Base-by-base conservation (phyloP, 129 eudicot species). In the Solidago caesia region DNA sequence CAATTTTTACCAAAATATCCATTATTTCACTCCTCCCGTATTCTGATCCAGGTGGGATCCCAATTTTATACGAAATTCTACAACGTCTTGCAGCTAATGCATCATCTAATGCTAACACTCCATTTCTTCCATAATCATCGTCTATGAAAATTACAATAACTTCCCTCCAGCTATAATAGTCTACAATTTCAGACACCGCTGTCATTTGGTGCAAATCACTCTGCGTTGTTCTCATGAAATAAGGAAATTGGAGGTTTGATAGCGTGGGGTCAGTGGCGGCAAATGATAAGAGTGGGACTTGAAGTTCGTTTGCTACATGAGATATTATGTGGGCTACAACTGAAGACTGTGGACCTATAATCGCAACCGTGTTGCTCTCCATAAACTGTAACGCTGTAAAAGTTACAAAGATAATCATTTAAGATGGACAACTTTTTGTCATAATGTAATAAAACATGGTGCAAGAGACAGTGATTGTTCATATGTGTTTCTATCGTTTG, bases 201-300 rank as follows among this genome's bases (percentile, higher is more conserved):
- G 84, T 84, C 98, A 93, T 93, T 80, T 93, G 98, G 72, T 90
- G 76, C 41, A 84, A 72, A 80, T 93, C 98, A 66, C 96, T 90
- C 16, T 87, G 91, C 68, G 92, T 86, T 66, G 96, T 84, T 87
- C 96, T 81, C 12, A 93, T 62, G 74, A 93, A 85, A 76, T 81
- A 93, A 5, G 98, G 98, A 49, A 83, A 89, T 76, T 87, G 89
- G 15, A 90, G 90, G 74, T 96, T 83, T 33, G 98, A 84, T 27
- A 93, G 78, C 16, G 96, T 88, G 59, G 98, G 98, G 77, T 93
- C 98, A 16, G 98, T 93, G 5, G 98, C 98, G 3, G 91, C 92
- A 71, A 90, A 93, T 59, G 98, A 93, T 55, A 93, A 69, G 15
- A 93, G 81, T 2, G 98, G 98, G 70, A 91, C 89, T 82, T 86